phyloP scores from a whole-genome alignment of 2,329 filamentous ascomycete genomes.

The Trichoderma citrinoviride region DNA sequence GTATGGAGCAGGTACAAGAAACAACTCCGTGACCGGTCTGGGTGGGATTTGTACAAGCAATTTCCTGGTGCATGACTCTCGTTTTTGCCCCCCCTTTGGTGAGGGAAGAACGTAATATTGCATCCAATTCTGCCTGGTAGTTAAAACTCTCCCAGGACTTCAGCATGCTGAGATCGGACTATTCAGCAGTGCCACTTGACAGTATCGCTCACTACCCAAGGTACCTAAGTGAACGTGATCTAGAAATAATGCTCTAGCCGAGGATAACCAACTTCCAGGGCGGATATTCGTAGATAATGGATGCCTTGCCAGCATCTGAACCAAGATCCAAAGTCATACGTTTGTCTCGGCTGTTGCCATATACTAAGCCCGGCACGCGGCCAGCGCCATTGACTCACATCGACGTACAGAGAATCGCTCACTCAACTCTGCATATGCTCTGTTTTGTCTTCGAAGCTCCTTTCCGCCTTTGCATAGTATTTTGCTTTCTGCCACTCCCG shows the following conservation, averaged over 20 bases:
- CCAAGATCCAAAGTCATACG: too few species aligned
- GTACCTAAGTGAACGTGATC: too few species aligned
- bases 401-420: neutral
- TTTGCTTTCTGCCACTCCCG: neutral
- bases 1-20: neutral
- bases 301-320: too few species aligned
- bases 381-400: slow-evolving; percentile 16
- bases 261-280: too few species aligned
- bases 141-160: too few species aligned
- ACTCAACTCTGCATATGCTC: neutral
- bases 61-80: neutral
- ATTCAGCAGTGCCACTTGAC: too few species aligned
- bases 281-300: too few species aligned
- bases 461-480: neutral
- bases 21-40: neutral
- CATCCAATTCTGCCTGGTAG: too few species aligned
- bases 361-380: neutral
- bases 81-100: neutral
- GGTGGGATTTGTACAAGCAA: neutral
- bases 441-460: neutral
- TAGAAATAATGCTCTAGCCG: too few species aligned
- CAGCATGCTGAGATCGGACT: too few species aligned
- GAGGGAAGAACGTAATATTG: too few species aligned
- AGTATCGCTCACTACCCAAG: too few species aligned
- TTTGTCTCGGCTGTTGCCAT: neutral